Base-by-base conservation (phyloP, 352 stramenopile species). In the Phytophthora sojae region DNA sequence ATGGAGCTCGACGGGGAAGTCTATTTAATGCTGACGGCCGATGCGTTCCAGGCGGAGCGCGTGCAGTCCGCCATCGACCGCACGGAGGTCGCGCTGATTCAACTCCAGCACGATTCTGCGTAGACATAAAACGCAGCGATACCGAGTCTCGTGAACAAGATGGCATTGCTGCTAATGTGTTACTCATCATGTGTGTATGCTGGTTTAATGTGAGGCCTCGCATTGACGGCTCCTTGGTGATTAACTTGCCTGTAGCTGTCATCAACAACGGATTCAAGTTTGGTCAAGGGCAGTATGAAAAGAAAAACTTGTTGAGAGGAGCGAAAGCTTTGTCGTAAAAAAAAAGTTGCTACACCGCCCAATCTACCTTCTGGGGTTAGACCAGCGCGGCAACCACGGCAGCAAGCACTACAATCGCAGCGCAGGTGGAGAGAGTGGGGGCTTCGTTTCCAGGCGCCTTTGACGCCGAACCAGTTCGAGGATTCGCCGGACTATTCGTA, bases 21-120 rank as follows among this genome's bases (percentile, higher is more conserved):
- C 50, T 91, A 87, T 83, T 82, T 91, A 79, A 79, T 88, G 56
- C 71, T 92, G 19, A 59, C 62, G 19, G 57, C 32, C 2, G 80
- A 86, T 35, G 51, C 61, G 11, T 79, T 89, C 30, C 37, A 86
- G 30, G 37, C 51, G 2, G 70, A 82, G 26, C 86, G 79, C 25
- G 76, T 93, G 66, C 79, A 89, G 65, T 86, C 79, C 19, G 78
- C 73, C 0, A 76, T 91, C 37, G 81, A 92, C 47, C 80, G 83
- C 61, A 83, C 73, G 1, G 86, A 92, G 67, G 86, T 93, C 21
- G 86, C 82, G 50, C 64, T 89, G 19, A 89, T 88, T 67, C 86
- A 93, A 70, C 73, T 92, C 26, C 78, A 81, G 50, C 79, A 90
- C 23, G 86, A 93, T 64, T 85, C 71, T 14, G 37, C 64, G 23